Percentiles rank a stretch among this genome's conserved stretches.
Conservation (phyloP, 2,329 filamentous ascomycete genomes). For the Phaeomoniella chlamydospora region DNA sequence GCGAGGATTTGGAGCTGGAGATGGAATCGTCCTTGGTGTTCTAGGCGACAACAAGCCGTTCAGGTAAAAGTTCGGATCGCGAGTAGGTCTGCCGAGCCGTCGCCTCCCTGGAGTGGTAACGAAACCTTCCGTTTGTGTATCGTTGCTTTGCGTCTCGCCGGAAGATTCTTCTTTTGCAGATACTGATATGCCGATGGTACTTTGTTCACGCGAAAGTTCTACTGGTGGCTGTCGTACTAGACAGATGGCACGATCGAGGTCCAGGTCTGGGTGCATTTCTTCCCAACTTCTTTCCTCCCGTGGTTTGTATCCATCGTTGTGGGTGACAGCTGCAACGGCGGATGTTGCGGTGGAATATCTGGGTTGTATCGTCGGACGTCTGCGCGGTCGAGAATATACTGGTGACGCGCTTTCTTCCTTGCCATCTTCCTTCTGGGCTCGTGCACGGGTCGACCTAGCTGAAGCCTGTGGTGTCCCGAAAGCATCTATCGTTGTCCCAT, state of each 20-base stretch:
- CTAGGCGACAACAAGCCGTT: conserved; percentile 44
- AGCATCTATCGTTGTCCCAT: conserved; percentile 46
- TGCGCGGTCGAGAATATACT: conserved; percentile 29
- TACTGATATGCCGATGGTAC: background rate
- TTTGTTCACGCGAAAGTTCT: background rate
- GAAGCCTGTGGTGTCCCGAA: conserved; percentile 21
- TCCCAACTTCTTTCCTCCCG: conserved; percentile 95
- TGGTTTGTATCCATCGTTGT: conserved; percentile 93
- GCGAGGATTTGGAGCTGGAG: conserved; percentile 33
- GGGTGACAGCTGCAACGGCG: conserved; percentile 72
- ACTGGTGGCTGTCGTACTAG: background rate
- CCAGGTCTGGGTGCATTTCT: conserved; percentile 90
- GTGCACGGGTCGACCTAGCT: background rate
- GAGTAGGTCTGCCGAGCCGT: conserved; percentile 50
- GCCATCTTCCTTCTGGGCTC: background rate
- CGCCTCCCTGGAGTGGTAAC: conserved; percentile 35
- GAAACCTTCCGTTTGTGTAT: conserved; percentile 5
- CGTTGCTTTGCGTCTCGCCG: background rate
- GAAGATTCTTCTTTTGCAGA: background rate
- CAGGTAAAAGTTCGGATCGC: conserved; percentile 46
- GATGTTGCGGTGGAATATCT: conserved; percentile 73
- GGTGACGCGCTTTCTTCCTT: background rate
- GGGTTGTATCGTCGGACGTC: conserved; percentile 37
- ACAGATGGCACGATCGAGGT: conserved; percentile 50
- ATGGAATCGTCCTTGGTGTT: conserved; percentile 33